These are phyloP conservation scores for Penicillium cataractarum DNA, from an alignment of 495 filamentous ascomycete species.

Conservation along the genomic window DNA sequence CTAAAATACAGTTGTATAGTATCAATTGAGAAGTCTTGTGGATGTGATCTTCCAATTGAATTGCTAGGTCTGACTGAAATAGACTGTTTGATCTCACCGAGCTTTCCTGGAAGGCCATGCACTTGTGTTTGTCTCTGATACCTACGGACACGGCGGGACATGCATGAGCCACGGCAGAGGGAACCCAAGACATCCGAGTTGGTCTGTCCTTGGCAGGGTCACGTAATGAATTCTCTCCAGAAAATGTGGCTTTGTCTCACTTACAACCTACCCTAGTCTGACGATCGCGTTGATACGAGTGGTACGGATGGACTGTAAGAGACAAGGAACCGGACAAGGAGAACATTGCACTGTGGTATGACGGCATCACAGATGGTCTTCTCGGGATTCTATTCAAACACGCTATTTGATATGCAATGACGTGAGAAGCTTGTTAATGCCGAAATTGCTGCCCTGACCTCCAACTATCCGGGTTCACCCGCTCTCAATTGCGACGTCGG, in stretches of 20 bases:
- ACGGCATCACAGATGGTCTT: neutral
- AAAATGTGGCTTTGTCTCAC: neutral
- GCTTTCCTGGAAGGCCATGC: neutral
- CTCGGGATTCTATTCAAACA: neutral
- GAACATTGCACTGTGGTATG: neutral
- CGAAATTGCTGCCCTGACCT: neutral
- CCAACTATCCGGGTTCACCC: neutral
- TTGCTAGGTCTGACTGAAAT: neutral
- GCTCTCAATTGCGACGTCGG: neutral
- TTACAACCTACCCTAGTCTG: neutral
- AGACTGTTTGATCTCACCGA: neutral
- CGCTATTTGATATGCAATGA: neutral
- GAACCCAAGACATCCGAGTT: neutral
- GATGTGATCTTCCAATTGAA: neutral
- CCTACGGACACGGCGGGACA: conserved; percentile 1
- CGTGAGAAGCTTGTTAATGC: neutral
- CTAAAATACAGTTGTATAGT: too few species aligned
- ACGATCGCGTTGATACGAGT: neutral
- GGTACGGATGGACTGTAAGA: neutral
- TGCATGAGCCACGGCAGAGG: conserved; percentile 1
- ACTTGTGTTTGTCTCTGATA: neutral
- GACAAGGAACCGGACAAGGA: neutral
- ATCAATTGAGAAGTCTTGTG: neutral
- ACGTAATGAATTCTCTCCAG: neutral
- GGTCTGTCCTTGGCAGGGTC: neutral